Conservation (phyloP, 352 stramenopile genomes). For the Phytophthora capsici region DNA sequence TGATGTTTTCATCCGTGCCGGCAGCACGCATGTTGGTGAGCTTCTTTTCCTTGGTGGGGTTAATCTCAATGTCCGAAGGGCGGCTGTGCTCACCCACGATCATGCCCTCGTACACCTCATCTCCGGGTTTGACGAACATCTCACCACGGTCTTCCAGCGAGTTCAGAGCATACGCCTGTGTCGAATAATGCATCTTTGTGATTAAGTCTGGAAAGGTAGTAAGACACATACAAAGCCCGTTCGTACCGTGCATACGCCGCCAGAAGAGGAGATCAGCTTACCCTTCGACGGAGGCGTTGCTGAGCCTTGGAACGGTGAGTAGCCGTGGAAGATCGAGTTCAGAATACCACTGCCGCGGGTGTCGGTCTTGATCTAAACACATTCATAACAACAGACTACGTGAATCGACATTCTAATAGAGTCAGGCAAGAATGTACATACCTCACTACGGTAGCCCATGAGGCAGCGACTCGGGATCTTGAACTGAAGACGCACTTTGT, state of each 20-base stretch:
- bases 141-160: slow-evolving; percentile 93
- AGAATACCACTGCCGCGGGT: slow-evolving; percentile 96
- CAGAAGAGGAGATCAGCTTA: slow-evolving; percentile 83
- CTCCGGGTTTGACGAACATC: slow-evolving; percentile 96
- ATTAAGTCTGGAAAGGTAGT: not conserved
- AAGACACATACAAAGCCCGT: not conserved
- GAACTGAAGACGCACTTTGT: slow-evolving; percentile 95
- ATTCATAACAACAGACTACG: not conserved
- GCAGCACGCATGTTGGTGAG: slow-evolving; percentile 96
- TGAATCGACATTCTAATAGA: too few species aligned
- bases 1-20: slow-evolving; percentile 96
- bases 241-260: slow-evolving; percentile 68
- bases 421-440: slow-evolving; percentile 16
- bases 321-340: slow-evolving; percentile 98
- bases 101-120: slow-evolving; percentile 98
- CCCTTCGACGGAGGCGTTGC: slow-evolving; percentile 80
- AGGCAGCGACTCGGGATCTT: slow-evolving; percentile 96
- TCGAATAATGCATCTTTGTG: not conserved
- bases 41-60: slow-evolving; percentile 98
- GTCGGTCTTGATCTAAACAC: slow-evolving; percentile 92
- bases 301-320: slow-evolving; percentile 85
- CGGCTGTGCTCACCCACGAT: slow-evolving; percentile 98
- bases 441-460: slow-evolving; percentile 95
- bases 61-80: slow-evolving; percentile 96
- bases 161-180: slow-evolving; percentile 92